Evolutionary conservation across 108 stramenopile species (phyloP).

Genomic region (Skeletonema tropicum): DNA sequence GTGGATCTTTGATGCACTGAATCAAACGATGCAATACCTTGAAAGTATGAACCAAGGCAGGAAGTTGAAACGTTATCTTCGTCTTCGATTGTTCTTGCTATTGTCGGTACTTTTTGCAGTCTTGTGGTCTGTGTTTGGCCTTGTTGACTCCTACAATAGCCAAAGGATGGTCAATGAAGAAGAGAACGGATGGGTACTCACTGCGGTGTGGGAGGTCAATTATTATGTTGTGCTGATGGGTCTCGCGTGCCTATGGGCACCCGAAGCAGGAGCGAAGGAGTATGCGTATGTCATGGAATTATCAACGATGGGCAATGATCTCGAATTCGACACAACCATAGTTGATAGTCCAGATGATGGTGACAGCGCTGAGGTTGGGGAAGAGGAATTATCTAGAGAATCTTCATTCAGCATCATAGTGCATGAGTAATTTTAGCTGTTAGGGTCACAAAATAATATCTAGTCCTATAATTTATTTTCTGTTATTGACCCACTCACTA

Average conservation of each 20-base stretch:
- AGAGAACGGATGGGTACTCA: constrained; percentile 68
- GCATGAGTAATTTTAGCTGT: constrained; percentile 14
- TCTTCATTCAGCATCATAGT: constrained; percentile 32
- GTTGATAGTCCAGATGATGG: constrained; percentile 57
- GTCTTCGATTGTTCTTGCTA: constrained; percentile 74
- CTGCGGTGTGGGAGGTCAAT: constrained; percentile 80
- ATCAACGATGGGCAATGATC: constrained; percentile 54
- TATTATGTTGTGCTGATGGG: constrained; percentile 75
- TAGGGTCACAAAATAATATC: not conserved
- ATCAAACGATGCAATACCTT: constrained; percentile 83
- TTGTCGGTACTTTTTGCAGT: constrained; percentile 83
- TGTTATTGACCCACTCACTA: no score
- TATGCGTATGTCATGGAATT: constrained; percentile 91
- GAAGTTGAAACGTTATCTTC: constrained; percentile 79
- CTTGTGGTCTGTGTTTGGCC: constrained; percentile 78
- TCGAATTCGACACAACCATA: constrained; percentile 51
- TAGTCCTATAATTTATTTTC: constrained; percentile 10
- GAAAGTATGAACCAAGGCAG: constrained; percentile 80
- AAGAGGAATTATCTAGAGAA: not conserved
- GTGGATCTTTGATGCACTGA: constrained; percentile 87
- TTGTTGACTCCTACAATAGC: constrained; percentile 74
- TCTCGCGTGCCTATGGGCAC: constrained; percentile 80
- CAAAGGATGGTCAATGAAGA: constrained; percentile 70
- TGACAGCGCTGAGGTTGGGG: constrained; percentile 39
- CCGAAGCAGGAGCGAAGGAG: constrained; percentile 80